Percentiles rank a stretch among this genome's conserved stretches.
Conservation (phyloP, 2,329 filamentous ascomycete genomes). For the Colletotrichum karsti region DNA sequence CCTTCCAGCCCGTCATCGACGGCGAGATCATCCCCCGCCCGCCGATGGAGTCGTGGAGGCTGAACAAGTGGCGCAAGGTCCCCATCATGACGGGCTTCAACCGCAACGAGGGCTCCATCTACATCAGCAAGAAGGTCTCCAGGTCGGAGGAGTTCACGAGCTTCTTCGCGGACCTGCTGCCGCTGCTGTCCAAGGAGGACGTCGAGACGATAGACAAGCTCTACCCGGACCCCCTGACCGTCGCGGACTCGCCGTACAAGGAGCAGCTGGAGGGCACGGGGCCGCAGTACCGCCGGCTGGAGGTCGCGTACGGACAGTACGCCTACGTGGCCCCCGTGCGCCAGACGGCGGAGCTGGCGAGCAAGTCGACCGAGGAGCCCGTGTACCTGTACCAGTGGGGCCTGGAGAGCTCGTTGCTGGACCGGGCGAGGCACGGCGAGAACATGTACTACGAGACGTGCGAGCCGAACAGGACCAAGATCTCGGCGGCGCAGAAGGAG, state of each 20-base stretch:
- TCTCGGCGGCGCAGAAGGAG: slow-evolving; percentile 45
- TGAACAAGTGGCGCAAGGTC: slow-evolving; percentile 62
- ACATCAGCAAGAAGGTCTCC: slow-evolving; percentile 61
- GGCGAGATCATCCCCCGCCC: slow-evolving; percentile 64
- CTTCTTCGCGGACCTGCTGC: slow-evolving; percentile 71
- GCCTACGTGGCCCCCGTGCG: slow-evolving; percentile 73
- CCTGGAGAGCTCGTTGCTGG: slow-evolving; percentile 45
- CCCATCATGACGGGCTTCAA: slow-evolving; percentile 76
- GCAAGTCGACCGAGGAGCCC: slow-evolving; percentile 45
- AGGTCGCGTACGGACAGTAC: slow-evolving; percentile 70
- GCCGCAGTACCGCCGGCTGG: slow-evolving; percentile 64
- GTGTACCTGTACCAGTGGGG: slow-evolving; percentile 65
- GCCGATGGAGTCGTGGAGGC: slow-evolving; percentile 66
- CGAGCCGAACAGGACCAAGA: slow-evolving; percentile 48
- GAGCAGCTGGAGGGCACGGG: slow-evolving; percentile 44
- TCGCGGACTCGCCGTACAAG: slow-evolving; percentile 21
- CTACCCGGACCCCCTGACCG: slow-evolving; percentile 59
- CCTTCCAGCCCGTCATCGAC: slow-evolving; percentile 77
- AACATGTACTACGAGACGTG: slow-evolving; percentile 38
- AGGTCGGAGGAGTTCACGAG: slow-evolving; percentile 49
- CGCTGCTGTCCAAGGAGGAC: slow-evolving; percentile 60
- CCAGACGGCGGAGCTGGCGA: slow-evolving; percentile 59
- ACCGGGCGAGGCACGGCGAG: slow-evolving; percentile 56
- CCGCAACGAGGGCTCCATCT: slow-evolving; percentile 73
- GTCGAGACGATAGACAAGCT: slow-evolving; percentile 61